Percentiles rank a stretch among this genome's conserved stretches.
Conservation (phyloP, 169 alveolate genomes). For the Cryptosporidium ryanae region DNA sequence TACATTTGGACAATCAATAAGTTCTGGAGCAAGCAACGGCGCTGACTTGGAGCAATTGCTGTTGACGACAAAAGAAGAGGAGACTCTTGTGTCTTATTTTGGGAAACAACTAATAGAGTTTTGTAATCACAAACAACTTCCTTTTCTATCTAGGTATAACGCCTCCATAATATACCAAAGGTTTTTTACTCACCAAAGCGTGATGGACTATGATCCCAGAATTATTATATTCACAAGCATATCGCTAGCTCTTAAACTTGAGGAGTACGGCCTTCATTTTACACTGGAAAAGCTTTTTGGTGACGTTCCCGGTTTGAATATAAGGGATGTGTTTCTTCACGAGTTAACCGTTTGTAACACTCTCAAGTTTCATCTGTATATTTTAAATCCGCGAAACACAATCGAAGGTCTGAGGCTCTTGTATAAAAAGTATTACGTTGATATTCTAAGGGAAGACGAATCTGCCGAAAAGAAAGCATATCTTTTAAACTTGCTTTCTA, state of each 20-base stretch:
- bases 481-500: slow-evolving; percentile 5
- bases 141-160: slow-evolving; percentile 51
- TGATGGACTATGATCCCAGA: slow-evolving; percentile 80
- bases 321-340: slow-evolving; percentile 46
- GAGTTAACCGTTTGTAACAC: slow-evolving; percentile 67
- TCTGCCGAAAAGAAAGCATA: background rate
- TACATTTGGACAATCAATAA: slow-evolving; percentile 8
- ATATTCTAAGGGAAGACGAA: slow-evolving; percentile 23
- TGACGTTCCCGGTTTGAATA: slow-evolving; percentile 73
- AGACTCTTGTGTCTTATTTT: slow-evolving; percentile 32
- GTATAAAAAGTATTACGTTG: slow-evolving; percentile 59
- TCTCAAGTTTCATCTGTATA: slow-evolving; percentile 60
- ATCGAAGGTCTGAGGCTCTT: slow-evolving; percentile 53
- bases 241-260: slow-evolving; percentile 78
- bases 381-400: slow-evolving; percentile 64
- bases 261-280: slow-evolving; percentile 78
- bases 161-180: slow-evolving; percentile 76
- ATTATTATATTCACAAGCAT: slow-evolving; percentile 79
- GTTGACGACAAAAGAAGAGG: slow-evolving; percentile 50
- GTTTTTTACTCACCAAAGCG: slow-evolving; percentile 77
- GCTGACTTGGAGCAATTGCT: slow-evolving; percentile 13
- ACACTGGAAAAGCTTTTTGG: slow-evolving; percentile 67
- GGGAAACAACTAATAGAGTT: slow-evolving; percentile 59
- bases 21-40: background rate
- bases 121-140: slow-evolving; percentile 62